Percentiles rank a stretch among this genome's conserved stretches.
Evolutionary conservation across 306 rosid genomes (phyloP).

Genomic region (Glycyrrhiza uralensis): DNA sequence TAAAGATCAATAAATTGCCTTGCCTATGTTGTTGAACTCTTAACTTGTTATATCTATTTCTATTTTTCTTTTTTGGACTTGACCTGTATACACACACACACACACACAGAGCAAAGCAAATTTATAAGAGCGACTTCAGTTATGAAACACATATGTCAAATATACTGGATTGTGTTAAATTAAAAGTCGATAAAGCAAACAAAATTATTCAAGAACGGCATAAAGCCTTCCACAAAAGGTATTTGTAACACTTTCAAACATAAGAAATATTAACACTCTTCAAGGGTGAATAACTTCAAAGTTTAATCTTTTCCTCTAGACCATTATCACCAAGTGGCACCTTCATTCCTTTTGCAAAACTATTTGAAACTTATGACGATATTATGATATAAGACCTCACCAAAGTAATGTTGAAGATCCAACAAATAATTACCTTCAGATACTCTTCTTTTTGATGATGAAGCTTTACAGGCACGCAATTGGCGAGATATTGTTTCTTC

Average conservation of each 20-base stretch:
- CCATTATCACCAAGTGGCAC: not conserved
- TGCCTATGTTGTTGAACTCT: not conserved
- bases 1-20: not conserved
- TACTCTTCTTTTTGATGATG: conserved; percentile 58
- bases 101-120: not conserved
- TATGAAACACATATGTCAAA: not conserved
- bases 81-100: not conserved
- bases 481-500: conserved; percentile 92
- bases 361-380: not conserved
- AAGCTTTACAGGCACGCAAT: conserved; percentile 83
- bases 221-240: not conserved
- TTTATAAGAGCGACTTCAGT: not conserved
- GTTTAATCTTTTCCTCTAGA: not conserved
- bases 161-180: not conserved
- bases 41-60: not conserved
- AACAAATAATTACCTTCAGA: conserved; percentile 56
- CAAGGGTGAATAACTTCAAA: conserved; percentile 8
- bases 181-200: not conserved
- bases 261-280: conserved; percentile 11
- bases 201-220: not conserved
- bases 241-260: conserved; percentile 1
- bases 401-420: conserved; percentile 10
- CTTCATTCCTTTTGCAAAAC: conserved; percentile 9
- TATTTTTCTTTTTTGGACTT: not conserved
- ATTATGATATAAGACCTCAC: not conserved